Conservation (phyloP, 2,329 filamentous ascomycete genomes). For the Biscogniauxia marginata region DNA sequence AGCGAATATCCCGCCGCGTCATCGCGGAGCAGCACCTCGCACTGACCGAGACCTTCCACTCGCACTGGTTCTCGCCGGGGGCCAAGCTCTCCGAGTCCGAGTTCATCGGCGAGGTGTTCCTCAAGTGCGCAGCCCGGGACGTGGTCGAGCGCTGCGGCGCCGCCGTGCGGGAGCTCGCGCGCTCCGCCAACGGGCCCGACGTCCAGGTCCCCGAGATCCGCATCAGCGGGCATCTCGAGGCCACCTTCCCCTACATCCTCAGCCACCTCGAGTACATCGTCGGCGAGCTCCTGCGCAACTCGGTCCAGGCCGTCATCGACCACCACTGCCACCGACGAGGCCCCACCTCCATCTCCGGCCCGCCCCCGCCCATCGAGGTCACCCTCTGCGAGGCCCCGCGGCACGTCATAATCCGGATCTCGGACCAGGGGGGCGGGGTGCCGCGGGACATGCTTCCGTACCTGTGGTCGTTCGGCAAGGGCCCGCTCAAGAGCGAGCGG, state of each 20-base stretch:
- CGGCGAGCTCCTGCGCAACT: conserved; percentile 91
- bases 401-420: conserved; percentile 94
- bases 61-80: conserved; percentile 83
- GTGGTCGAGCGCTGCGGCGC: conserved; percentile 81
- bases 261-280: conserved; percentile 97
- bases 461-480: conserved; percentile 96
- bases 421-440: conserved; percentile 91
- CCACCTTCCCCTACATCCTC: conserved; percentile 94
- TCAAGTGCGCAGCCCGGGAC: conserved; percentile 87
- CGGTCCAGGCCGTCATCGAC: conserved; percentile 88
- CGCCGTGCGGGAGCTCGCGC: conserved; percentile 71
- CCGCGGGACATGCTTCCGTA: conserved; percentile 81
- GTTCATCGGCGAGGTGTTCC: conserved; percentile 92
- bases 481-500: conserved; percentile 72
- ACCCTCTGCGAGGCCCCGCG: conserved; percentile 91
- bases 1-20: conserved; percentile 92
- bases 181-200: conserved; percentile 70
- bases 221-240: conserved; percentile 80
- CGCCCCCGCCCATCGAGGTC: conserved; percentile 83
- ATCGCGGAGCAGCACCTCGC: conserved; percentile 98
- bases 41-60: conserved; percentile 89
- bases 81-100: conserved; percentile 71
- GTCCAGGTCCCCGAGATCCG: conserved; percentile 76
- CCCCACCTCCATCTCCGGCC: conserved; percentile 24
- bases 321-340: conserved; percentile 46